These are phyloP conservation scores for Lasiosphaeria miniovina DNA, from an alignment of 495 filamentous ascomycete species.

Conservation along the genomic window DNA sequence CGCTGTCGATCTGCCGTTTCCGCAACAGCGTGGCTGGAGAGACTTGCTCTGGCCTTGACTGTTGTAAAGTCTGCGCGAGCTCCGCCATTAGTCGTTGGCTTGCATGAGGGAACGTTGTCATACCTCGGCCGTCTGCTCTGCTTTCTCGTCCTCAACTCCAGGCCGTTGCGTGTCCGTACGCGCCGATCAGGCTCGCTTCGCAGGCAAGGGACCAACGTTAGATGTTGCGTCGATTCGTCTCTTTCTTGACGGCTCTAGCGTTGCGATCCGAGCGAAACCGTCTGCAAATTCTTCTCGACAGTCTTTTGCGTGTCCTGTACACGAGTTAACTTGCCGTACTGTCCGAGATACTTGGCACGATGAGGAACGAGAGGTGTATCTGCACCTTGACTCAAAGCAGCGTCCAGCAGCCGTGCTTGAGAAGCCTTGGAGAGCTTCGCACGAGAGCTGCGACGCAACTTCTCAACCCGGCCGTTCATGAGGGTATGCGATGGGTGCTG, in stretches of 20 bases:
- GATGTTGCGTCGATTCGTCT: neutral
- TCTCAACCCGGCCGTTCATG: conserved; percentile 5
- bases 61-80: conserved; percentile 4
- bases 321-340: neutral
- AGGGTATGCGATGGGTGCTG: conserved; percentile 4
- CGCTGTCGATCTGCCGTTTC: conserved; percentile 11
- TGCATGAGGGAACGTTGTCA: neutral
- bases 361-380: neutral
- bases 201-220: neutral
- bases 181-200: neutral
- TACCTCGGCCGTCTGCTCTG: conserved; percentile 3
- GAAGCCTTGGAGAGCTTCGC: conserved; percentile 3
- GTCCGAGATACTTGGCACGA: too few relatives aligned
- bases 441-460: conserved; percentile 2
- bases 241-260: neutral
- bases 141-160: conserved; percentile 4
- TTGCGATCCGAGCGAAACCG: neutral
- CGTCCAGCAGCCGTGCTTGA: conserved; percentile 3
- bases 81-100: neutral
- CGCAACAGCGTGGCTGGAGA: neutral
- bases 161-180: conserved; percentile 1
- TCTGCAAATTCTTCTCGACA: neutral
- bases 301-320: neutral
- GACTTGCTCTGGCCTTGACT: conserved; percentile 4
- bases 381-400: neutral